Evolutionary conservation across 257 asterid genomes (phyloP).

Genomic region (Solanum pimpinellifolium): DNA sequence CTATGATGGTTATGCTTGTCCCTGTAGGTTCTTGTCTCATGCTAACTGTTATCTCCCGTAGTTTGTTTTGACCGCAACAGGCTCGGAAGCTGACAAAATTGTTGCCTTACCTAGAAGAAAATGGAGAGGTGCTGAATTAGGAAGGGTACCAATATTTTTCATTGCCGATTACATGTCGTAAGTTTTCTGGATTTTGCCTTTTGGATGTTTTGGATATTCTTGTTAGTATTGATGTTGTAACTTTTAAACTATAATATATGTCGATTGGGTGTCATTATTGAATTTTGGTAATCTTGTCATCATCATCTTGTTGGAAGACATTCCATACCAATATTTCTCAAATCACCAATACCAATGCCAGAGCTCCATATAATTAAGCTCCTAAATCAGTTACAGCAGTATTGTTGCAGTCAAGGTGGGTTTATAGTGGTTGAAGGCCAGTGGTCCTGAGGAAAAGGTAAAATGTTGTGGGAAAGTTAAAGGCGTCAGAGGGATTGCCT

Average conservation of each 20-base stretch:
- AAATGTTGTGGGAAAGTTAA: background rate
- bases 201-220: background rate
- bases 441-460: background rate
- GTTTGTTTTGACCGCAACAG: conserved; percentile 93
- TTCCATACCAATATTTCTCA: background rate
- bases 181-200: conserved; percentile 15
- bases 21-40: background rate
- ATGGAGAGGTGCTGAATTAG: conserved; percentile 75
- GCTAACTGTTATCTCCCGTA: conserved; percentile 12
- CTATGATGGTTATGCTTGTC: background rate
- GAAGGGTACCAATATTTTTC: conserved; percentile 75
- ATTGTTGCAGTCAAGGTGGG: background rate
- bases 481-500: background rate
- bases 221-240: background rate
- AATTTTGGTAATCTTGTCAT: background rate
- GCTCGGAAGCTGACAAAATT: conserved; percentile 77
- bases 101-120: conserved; percentile 56
- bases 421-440: background rate
- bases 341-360: background rate
- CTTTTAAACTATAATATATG: background rate
- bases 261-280: background rate
- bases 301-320: background rate
- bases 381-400: background rate
- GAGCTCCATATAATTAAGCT: background rate
- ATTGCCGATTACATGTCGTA: conserved; percentile 79